These are phyloP conservation scores for Boletus barrowsii DNA, from an alignment of 768 basidiomycete genomes.

Conservation along the genomic window DNA sequence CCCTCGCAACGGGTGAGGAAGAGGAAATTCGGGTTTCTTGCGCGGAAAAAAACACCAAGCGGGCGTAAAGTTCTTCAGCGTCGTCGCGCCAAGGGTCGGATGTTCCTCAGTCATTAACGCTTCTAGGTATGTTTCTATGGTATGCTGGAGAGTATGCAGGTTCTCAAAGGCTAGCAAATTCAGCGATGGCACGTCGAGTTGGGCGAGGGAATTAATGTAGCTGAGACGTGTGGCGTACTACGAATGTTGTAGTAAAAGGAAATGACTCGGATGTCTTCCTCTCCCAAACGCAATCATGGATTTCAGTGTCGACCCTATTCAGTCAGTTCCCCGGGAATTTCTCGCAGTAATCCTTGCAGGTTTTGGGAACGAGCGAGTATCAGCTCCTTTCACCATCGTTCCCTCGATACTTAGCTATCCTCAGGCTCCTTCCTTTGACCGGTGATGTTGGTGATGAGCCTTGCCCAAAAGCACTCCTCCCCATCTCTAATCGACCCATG, in stretches of 20 bases:
- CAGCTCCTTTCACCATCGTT: not conserved
- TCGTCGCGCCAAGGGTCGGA: constrained; percentile 72
- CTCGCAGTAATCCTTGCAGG: constrained; percentile 86
- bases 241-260: constrained; percentile 12
- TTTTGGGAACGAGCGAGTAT: constrained; percentile 82
- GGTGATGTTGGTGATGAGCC: constrained; percentile 76
- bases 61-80: constrained; percentile 73
- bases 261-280: constrained; percentile 10
- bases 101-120: constrained; percentile 72
- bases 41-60: constrained; percentile 60
- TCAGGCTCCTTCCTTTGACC: constrained; percentile 71
- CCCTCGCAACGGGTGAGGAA: constrained; percentile 94
- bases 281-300: constrained; percentile 47
- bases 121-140: constrained; percentile 11
- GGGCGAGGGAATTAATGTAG: not conserved
- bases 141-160: not conserved
- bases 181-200: not conserved
- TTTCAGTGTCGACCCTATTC: constrained; percentile 53
- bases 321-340: constrained; percentile 69
- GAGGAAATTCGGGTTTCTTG: constrained; percentile 88
- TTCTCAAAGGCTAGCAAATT: not conserved
- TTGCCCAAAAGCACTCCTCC: constrained; percentile 83
- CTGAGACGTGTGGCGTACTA: too few species aligned
- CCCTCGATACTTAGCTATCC: constrained; percentile 4
- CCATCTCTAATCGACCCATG: constrained; percentile 85